Conservation (phyloP, 306 rosid genomes). For the Canavalia gladiata region DNA sequence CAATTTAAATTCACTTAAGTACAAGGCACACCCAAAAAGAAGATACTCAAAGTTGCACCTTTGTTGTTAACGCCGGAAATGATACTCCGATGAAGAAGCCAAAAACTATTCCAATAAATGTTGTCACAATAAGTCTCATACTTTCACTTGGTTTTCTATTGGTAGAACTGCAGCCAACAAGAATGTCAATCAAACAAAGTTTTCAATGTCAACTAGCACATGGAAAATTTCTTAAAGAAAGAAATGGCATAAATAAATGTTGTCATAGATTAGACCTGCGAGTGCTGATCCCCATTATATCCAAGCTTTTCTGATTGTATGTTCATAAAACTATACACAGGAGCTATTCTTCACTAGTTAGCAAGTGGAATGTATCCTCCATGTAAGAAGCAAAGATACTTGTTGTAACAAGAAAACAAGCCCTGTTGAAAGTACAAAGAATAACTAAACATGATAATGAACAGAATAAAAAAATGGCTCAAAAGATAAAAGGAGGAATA, state of each 20-base stretch:
- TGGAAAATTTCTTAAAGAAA: conserved; percentile 15
- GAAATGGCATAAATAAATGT: conserved; percentile 37
- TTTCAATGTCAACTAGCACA: conserved; percentile 31
- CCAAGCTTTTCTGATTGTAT: conserved; percentile 59
- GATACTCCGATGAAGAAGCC: conserved; percentile 93
- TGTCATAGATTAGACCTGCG: conserved; percentile 71
- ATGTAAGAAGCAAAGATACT: conserved; percentile 40
- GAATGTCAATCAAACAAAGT: conserved; percentile 39
- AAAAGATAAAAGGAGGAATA: conserved; percentile 20
- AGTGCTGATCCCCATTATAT: conserved; percentile 77
- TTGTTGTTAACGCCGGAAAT: conserved; percentile 80
- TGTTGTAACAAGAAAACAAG: conserved; percentile 41
- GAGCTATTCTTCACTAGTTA: conserved; percentile 60
- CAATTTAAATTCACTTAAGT: conserved; percentile 28
- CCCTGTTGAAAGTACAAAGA: conserved; percentile 55
- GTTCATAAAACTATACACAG: conserved; percentile 54
- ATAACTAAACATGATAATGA: conserved; percentile 46
- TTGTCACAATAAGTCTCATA: conserved; percentile 83
- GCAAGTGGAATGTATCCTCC: conserved; percentile 51
- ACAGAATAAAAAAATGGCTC: conserved; percentile 46
- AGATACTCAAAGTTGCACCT: conserved; percentile 60
- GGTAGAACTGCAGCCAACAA: conserved; percentile 68
- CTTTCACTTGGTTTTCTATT: conserved; percentile 84
- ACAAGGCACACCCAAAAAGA: conserved; percentile 28
- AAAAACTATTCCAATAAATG: conserved; percentile 83